Evolutionary conservation across 2,329 filamentous ascomycete genomes (phyloP), one percentile per base, ranked within the genome.

Genomic region (Fusarium albosuccineum): DNA sequence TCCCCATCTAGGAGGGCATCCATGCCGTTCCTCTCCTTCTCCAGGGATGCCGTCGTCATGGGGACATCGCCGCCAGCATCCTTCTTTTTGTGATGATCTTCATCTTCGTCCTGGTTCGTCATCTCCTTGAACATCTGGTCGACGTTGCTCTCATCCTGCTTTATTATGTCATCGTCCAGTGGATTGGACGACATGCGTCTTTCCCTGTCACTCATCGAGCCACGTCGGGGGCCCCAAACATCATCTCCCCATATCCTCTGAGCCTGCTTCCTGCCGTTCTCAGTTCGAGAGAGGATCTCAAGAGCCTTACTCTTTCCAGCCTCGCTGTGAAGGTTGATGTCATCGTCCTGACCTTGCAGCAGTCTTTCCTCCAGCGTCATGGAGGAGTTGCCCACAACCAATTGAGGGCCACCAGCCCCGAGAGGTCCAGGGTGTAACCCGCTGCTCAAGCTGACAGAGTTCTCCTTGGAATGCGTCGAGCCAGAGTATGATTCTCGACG

Each of bases 101-200:
- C 76, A 13, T 83, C 82, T 5, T 85, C 84, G 14, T 85, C 82
- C 58, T 83, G 80, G 60, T 87, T 85, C 4, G 84, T 86, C 66
- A 87, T 80, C 42, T 87, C 85, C 44, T 83, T 79, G 71, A 87
- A 87, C 83, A 87, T 86, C 66, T 82, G 83, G 57, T 86, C 83
- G 5, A 85, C 83, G 27, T 82, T 84, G 42, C 79, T 80, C 16
- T 84, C 83, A 36, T 82, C 81, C 6, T 76, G 70, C 56, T 75
- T 79, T 63, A 75, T 73, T 56, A 74, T 64, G n/a, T 74, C 73
- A 39, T 76, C 75, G 27, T 68, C 66, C 51, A 76, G 69, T 7
- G 70, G 68, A 9, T 58, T 63, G 0, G 76, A 73, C 2, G 75
- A 67, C 46, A 78, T 70, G 9, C 74, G 71, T 44, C 71, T 68